Evolutionary conservation across 108 stramenopile species (phyloP).

Genomic region (Skeletonema marinoi): DNA sequence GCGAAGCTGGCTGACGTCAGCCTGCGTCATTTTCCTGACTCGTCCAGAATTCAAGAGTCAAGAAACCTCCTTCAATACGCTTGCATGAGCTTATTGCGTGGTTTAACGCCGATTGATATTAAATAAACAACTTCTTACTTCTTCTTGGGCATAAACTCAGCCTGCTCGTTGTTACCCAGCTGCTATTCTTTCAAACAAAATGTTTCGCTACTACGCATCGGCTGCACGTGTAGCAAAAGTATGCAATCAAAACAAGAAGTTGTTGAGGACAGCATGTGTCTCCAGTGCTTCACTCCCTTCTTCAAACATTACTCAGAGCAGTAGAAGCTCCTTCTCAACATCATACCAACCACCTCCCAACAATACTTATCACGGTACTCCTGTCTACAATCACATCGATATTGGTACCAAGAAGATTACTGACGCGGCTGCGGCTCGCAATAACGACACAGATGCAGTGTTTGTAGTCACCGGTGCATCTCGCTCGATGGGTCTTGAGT

Average conservation of each 20-base stretch:
- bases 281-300: not conserved
- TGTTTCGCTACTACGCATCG: not conserved
- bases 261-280: not conserved
- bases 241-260: not conserved
- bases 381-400: conserved; percentile 28
- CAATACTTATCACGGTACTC: conserved; percentile 33
- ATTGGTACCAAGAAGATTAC: conserved; percentile 10
- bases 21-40: no score
- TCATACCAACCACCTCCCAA: conserved; percentile 41
- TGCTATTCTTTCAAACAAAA: not conserved
- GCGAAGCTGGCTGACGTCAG: no score
- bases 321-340: conserved; percentile 4
- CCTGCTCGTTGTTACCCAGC: no score
- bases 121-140: no score
- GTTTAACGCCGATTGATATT: no score
- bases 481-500: conserved; percentile 48
- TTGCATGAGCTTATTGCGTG: no score
- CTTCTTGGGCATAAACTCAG: no score
- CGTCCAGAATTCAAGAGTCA: no score
- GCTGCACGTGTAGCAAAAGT: not conserved
- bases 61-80: no score
- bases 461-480: conserved; percentile 51
- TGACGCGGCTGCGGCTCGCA: conserved; percentile 30
- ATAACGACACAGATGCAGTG: conserved; percentile 40
- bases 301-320: not conserved